These are phyloP conservation scores for Cinnamomum chago DNA, from an alignment of 164 flowering plant genomes.

Conservation along the genomic window DNA sequence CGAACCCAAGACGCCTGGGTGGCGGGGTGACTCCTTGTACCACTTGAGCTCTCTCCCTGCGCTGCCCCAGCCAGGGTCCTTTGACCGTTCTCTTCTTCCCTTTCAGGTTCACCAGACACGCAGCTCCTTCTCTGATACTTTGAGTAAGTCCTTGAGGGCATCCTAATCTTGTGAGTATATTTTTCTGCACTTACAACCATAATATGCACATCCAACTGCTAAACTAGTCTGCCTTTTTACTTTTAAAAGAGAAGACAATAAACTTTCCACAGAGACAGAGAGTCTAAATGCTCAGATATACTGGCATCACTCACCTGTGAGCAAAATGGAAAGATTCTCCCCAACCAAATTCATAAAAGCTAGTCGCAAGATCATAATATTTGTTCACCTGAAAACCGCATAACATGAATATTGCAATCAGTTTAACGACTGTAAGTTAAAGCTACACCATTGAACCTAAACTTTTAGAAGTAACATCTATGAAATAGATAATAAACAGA, in stretches of 20 bases:
- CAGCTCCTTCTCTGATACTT: no score
- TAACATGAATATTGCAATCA: background rate
- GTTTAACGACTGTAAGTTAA: background rate
- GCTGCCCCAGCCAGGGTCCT: no score
- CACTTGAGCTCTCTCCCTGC: no score
- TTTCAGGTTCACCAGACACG: no score
- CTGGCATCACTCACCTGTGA: constrained; percentile 42
- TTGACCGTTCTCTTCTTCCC: no score
- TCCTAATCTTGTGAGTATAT: no score
- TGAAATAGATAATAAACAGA: background rate
- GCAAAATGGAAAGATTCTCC: constrained; percentile 99
- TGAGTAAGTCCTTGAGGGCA: no score
- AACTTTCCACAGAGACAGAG: no score
- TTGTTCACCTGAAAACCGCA: constrained; percentile 78
- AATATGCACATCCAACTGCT: constrained; percentile 1
- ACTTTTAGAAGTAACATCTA: background rate
- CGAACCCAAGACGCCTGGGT: no score
- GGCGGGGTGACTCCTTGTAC: no score
- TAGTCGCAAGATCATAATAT: constrained; percentile 94
- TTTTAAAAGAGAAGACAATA: background rate
- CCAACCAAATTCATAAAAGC: constrained; percentile 99
- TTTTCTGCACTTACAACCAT: no score
- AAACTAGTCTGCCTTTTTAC: background rate
- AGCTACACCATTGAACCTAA: background rate
- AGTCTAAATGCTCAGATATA: no score